Conservation (phyloP, 306 rosid species). For the Acacia melanoxylon region DNA sequence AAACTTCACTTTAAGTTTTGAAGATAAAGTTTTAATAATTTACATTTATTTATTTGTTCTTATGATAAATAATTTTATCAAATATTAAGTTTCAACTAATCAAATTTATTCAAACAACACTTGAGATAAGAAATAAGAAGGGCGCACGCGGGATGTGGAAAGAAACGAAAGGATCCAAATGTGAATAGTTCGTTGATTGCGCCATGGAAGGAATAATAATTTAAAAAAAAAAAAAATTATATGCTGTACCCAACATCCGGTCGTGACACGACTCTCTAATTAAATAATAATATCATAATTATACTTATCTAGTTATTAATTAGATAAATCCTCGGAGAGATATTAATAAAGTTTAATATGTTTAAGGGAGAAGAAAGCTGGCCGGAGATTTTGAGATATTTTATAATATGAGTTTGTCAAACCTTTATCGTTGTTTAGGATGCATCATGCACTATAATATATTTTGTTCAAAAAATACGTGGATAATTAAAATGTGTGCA, state of each 20-base stretch:
- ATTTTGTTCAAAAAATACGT: too few species aligned
- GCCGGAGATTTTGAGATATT: not conserved
- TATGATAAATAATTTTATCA: not conserved
- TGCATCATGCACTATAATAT: not conserved
- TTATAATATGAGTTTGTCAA: not conserved
- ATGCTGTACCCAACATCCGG: too few species aligned
- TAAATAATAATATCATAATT: not conserved
- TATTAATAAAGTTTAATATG: not conserved
- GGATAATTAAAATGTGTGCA: not conserved
- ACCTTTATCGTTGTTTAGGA: not conserved
- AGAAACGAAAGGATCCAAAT: too few species aligned
- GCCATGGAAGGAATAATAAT: not conserved
- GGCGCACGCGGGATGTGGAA: too few species aligned
- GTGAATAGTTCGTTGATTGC: not conserved
- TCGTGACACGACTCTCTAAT: not conserved
- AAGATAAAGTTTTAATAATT: not conserved
- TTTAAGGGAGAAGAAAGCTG: not conserved
- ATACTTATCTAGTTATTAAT: not conserved
- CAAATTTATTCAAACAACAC: not conserved
- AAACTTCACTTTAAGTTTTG: not conserved
- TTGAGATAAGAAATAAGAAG: not conserved
- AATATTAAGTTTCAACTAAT: not conserved
- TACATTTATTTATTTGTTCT: too few species aligned
- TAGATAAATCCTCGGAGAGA: not conserved
- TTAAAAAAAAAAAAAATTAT: too few species aligned